phyloP scores from a whole-genome alignment of 768 basidiomycete genomes.

The Gymnopilus junonius region DNA sequence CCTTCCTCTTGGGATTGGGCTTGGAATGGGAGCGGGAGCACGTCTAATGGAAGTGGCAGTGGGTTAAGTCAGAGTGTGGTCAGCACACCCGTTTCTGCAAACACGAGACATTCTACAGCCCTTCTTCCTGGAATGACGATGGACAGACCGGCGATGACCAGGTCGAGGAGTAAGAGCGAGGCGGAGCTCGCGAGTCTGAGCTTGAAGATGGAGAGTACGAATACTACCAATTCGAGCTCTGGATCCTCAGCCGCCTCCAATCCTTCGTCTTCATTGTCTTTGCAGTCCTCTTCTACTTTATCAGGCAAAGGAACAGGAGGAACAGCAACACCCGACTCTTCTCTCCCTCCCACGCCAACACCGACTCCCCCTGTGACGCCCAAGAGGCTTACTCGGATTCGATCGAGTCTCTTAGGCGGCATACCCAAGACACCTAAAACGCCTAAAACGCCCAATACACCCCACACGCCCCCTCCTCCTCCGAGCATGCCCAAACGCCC shows the following conservation, averaged over 20 bases:
- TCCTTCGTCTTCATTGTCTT: background rate
- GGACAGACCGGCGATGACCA: constrained; percentile 37
- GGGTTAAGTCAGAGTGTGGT: constrained; percentile 19
- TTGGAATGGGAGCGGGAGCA: constrained; percentile 33
- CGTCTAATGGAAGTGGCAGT: constrained; percentile 17
- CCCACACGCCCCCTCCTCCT: constrained; percentile 24
- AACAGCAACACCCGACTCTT: background rate
- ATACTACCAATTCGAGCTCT: background rate
- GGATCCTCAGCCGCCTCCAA: background rate
- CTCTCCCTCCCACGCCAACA: background rate
- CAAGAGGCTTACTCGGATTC: background rate
- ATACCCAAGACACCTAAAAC: too few relatives aligned
- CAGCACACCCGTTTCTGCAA: constrained; percentile 13
- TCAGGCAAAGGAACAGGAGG: background rate
- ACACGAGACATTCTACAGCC: constrained; percentile 3
- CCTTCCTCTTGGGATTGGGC: constrained; percentile 36
- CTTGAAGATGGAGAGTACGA: constrained; percentile 2
- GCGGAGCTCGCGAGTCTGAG: constrained; percentile 46
- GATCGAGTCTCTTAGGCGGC: background rate
- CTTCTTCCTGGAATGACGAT: background rate
- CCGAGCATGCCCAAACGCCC: constrained; percentile 34
- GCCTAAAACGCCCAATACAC: background rate
- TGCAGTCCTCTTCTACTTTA: background rate
- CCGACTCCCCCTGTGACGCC: constrained; percentile 8
- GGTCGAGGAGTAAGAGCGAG: constrained; percentile 64